phyloP scores from a whole-genome alignment of 306 rosid species.

The Arachis hypogaea region DNA sequence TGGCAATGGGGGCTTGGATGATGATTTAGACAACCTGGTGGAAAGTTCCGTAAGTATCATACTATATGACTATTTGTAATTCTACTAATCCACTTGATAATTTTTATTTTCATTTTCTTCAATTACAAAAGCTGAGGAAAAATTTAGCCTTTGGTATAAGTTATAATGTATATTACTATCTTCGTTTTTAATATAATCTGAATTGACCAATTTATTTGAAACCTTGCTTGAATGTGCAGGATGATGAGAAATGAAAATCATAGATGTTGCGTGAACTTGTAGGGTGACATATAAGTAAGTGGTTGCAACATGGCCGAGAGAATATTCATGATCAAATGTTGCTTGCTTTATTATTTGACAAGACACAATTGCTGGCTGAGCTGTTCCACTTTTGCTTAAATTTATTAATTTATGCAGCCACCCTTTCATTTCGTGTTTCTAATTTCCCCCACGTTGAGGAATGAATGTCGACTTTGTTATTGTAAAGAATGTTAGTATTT shows the following conservation, averaged over 20 bases:
- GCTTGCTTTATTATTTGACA: constrained; percentile 14
- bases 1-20: constrained; percentile 48
- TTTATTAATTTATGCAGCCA: constrained; percentile 15
- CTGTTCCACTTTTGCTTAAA: constrained; percentile 33
- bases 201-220: neutral
- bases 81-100: neutral
- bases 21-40: constrained; percentile 60
- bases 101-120: neutral
- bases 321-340: constrained; percentile 42
- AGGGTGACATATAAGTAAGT: constrained; percentile 34
- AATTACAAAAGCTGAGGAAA: too few relatives aligned
- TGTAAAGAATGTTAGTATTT: constrained; percentile 4
- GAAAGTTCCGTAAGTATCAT: constrained; percentile 59
- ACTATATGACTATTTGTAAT: constrained; percentile 19
- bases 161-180: neutral
- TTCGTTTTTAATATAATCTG: too few relatives aligned
- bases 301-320: constrained; percentile 35
- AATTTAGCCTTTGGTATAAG: too few relatives aligned
- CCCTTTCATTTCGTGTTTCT: constrained; percentile 15
- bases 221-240: constrained; percentile 49
- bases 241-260: constrained; percentile 53
- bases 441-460: constrained; percentile 23
- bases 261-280: constrained; percentile 37
- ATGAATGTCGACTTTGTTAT: constrained; percentile 27
- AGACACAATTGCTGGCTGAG: constrained; percentile 33